phyloP scores from a whole-genome alignment of 768 basidiomycete genomes.

The Amanita subjunquillea region DNA sequence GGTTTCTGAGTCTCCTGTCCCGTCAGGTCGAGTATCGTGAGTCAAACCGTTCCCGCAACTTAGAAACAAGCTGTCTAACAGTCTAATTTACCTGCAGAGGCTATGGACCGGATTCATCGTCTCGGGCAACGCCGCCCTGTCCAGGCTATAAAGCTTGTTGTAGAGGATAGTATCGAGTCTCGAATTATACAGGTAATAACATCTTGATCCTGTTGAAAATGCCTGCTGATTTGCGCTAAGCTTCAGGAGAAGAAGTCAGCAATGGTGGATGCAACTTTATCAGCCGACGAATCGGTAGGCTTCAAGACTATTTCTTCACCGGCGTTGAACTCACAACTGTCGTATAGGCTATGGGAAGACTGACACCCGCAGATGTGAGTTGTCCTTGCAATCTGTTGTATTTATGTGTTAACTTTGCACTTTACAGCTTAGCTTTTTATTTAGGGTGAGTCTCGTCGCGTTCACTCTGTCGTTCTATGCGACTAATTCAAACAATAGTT shows the following conservation, averaged over 20 bases:
- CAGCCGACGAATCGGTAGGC: constrained; percentile 67
- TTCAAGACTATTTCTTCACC: background rate
- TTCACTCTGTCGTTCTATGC: background rate
- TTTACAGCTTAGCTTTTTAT: constrained; percentile 43
- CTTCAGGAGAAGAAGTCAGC: constrained; percentile 97
- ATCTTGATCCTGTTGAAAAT: background rate
- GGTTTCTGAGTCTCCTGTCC: background rate
- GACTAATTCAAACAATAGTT: background rate
- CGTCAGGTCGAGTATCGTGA: constrained; percentile 69
- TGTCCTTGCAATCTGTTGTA: background rate
- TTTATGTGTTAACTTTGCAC: constrained; percentile 6
- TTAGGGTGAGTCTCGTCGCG: constrained; percentile 30
- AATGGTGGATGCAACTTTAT: constrained; percentile 86
- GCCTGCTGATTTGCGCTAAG: constrained; percentile 19
- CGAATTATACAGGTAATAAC: constrained; percentile 73
- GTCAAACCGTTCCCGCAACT: constrained; percentile 17
- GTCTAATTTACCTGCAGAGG: constrained; percentile 40
- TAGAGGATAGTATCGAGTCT: constrained; percentile 95
- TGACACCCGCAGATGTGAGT: constrained; percentile 78
- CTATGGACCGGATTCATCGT: constrained; percentile 96
- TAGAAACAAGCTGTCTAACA: background rate
- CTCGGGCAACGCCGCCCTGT: constrained; percentile 93
- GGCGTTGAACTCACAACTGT: constrained; percentile 4
- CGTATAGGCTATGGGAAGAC: constrained; percentile 76
- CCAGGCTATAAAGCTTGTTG: constrained; percentile 84